Evolutionary conservation across 2,329 filamentous ascomycete genomes (phyloP), one percentile per base, ranked within the genome.

Genomic region (Lecanicillium sp.): DNA sequence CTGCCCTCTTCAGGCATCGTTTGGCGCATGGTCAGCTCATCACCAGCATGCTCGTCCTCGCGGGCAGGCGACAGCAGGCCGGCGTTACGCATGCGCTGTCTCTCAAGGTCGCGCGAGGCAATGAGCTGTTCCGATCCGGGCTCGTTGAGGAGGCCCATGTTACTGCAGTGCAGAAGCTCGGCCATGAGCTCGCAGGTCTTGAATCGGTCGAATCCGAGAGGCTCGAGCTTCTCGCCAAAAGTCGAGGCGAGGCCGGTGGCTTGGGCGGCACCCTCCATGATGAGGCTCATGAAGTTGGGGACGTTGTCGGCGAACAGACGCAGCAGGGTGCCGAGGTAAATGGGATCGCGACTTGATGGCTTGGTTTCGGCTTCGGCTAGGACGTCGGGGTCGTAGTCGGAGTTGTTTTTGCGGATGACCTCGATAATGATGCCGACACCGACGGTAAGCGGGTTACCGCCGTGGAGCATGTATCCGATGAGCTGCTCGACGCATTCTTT

Each of bases 131-230:
- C 90, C 10, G 90, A 90, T 26, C 91, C 93, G 9, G 81, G 74
- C 63, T 97, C 90, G 62, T 98, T 98, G 55, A 98, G 72, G 29
- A 98, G 73, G 5, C 87, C 90, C 93, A 98, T 98, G 63, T 98
- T 98, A 65, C 91, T 97, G 68, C 93, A 98, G 66, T 98, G 93
- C 32, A 98, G 71, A 37, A 98, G 74, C 67, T 98, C 93, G 1
- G 93, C 93, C 93, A 98, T 97, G 51, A 98, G 75, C 67, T 98
- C 93, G 66, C 93, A 98, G 0, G 93, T 97, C 73, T 98, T 98
- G 74, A 98, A 98, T 17, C 93, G 79, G 67, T 98, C 93, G 62
- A 98, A 98, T 2, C 93, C 93, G 9, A 98, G 77, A 4, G 93
- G 91, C 65, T 97, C 90, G 44, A 98, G 90, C 64, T 86, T 87